A percentile compares a stretch with the other conserved stretches of the same genome.
These are phyloP conservation scores for Prunus persica DNA, from an alignment of 306 rosid species.

Conservation along the genomic window DNA sequence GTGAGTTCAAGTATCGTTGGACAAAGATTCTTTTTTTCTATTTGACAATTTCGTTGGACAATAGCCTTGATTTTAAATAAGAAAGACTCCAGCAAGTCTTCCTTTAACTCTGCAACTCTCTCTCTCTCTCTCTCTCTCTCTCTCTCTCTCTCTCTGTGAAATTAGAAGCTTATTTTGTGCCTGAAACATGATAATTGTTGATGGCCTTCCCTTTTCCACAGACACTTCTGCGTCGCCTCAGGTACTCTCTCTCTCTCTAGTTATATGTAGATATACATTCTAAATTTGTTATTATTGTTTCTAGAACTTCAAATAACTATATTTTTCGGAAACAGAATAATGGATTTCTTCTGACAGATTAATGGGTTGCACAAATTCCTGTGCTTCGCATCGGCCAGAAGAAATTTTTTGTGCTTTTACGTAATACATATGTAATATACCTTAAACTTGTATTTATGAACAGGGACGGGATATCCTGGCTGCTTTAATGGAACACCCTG, in stretches of 20 bases:
- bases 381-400: neutral
- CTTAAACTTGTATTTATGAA: slow-evolving; percentile 22
- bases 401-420: too few species aligned
- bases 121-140: neutral
- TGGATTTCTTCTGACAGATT: neutral
- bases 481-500: slow-evolving; percentile 60
- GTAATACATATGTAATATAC: neutral
- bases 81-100: neutral
- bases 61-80: too few species aligned
- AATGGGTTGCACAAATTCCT: neutral
- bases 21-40: too few species aligned
- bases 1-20: too few species aligned
- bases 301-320: neutral
- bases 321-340: neutral
- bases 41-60: too few species aligned
- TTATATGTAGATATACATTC: neutral
- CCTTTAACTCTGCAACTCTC: neutral
- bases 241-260: slow-evolving; percentile 7
- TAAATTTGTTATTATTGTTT: too few species aligned
- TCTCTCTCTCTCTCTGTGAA: neutral
- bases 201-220: slow-evolving; percentile 17
- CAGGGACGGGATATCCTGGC: slow-evolving; percentile 52
- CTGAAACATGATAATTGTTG: slow-evolving; percentile 30
- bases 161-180: neutral
- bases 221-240: slow-evolving; percentile 19